phyloP scores from a whole-genome alignment of 225 moss, liverwort and hornwort genomes.

The Neckera pumila region DNA sequence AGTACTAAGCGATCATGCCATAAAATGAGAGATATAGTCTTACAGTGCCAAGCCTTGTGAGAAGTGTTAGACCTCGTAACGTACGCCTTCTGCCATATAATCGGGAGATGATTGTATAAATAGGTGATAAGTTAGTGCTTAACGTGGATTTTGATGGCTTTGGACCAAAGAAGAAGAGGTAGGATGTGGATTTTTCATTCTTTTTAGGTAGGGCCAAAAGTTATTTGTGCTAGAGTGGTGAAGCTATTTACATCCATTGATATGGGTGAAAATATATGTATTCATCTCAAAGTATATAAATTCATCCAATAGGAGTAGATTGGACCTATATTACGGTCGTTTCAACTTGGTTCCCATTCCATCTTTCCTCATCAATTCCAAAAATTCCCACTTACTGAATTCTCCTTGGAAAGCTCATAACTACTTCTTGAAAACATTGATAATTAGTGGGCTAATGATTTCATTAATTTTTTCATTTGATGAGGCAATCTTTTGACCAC shows the following conservation, averaged over 20 bases:
- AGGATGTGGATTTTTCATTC: background rate
- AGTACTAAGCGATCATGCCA: too few species aligned
- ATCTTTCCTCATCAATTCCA: fast-evolving
- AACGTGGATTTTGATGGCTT: fast-evolving
- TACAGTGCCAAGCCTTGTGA: too few species aligned
- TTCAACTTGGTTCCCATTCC: background rate
- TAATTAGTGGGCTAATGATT: too few species aligned
- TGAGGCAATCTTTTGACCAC: too few species aligned
- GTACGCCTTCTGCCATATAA: too few species aligned
- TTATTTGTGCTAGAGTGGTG: fast-evolving
- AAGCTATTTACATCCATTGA: background rate
- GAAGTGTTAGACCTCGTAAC: too few species aligned
- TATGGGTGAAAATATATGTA: background rate
- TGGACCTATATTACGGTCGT: fast-evolving
- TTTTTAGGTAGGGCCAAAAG: fast-evolving
- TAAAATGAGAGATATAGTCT: too few species aligned
- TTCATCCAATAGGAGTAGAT: background rate
- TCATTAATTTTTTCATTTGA: background rate
- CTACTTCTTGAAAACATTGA: background rate
- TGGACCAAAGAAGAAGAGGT: fast-evolving
- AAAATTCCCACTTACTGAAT: fast-evolving
- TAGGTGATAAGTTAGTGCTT: too few species aligned
- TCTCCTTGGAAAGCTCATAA: background rate
- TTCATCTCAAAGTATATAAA: background rate
- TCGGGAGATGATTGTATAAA: too few species aligned